These are phyloP conservation scores for Kodamaea fukazawae DNA, from an alignment of 805 yeast genomes.

Conservation along the genomic window DNA sequence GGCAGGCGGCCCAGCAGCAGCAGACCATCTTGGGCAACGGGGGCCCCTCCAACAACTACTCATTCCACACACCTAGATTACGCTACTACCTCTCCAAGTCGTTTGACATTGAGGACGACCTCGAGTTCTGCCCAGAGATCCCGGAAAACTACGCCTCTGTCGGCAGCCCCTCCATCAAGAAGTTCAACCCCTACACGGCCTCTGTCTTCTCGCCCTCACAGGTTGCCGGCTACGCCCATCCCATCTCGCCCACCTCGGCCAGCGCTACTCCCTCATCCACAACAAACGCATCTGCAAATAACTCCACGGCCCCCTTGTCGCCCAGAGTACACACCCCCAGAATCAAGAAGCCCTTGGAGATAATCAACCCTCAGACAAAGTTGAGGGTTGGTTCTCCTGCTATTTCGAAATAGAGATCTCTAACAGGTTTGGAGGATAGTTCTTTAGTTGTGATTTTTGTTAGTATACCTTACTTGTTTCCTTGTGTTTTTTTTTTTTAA, in stretches of 20 bases:
- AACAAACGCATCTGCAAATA: not conserved
- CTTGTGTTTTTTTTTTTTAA: not conserved
- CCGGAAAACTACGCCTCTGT: constrained; percentile 27
- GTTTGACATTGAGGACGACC: constrained; percentile 60
- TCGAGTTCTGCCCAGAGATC: constrained; percentile 64
- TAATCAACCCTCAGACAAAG: constrained; percentile 61
- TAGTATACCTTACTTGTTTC: not conserved
- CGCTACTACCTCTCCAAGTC: constrained; percentile 58
- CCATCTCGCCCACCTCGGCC: constrained; percentile 20
- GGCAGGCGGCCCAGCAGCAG: constrained; percentile 6
- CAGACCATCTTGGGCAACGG: not conserved
- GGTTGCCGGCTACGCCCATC: constrained; percentile 13
- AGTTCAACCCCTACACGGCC: constrained; percentile 68
- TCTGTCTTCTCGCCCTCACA: constrained; percentile 58
- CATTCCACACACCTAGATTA: constrained; percentile 49
- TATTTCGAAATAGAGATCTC: constrained; percentile 2
- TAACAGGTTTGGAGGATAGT: not conserved
- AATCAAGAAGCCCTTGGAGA: constrained; percentile 57
- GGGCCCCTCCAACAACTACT: constrained; percentile 22
- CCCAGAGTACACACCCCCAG: constrained; percentile 57
- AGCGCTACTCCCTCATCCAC: not conserved
- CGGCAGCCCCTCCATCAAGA: constrained; percentile 38
- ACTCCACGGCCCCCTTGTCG: constrained; percentile 17
- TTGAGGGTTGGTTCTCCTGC: constrained; percentile 53
- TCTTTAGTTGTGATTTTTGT: too few relatives aligned